phyloP scores from a whole-genome alignment of 345 rosid species.

The Microthlaspi erraticum region DNA sequence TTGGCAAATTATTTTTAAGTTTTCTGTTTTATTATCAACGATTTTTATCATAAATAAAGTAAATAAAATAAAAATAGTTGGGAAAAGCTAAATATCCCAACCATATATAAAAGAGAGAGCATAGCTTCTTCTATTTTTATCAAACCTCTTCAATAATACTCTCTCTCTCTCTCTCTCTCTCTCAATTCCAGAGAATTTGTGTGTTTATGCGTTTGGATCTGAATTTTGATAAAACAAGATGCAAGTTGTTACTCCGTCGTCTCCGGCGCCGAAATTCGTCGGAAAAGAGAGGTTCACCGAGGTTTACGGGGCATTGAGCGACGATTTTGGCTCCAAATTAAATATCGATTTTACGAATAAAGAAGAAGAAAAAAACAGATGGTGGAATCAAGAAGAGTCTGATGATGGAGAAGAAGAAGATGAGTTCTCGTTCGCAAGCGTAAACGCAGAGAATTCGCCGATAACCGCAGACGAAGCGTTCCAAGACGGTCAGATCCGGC shows the following conservation, averaged over 20 bases:
- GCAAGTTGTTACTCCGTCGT: conserved; percentile 40
- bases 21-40: no score
- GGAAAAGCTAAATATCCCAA: conserved; percentile 19
- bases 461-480: conserved; percentile 58
- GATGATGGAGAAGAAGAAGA: conserved; percentile 43
- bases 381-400: conserved; percentile 20
- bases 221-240: conserved; percentile 17
- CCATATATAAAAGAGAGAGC: conserved; percentile 29
- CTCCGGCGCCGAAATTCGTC: conserved; percentile 25
- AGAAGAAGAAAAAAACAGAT: background rate
- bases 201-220: conserved; percentile 8
- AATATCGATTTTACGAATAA: conserved; percentile 1
- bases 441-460: conserved; percentile 47
- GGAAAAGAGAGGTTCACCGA: conserved; percentile 36
- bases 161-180: conserved; percentile 13
- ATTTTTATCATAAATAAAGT: background rate
- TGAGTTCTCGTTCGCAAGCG: conserved; percentile 58
- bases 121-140: conserved; percentile 36
- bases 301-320: conserved; percentile 8
- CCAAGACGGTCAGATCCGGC: conserved; percentile 60
- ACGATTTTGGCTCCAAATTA: conserved; percentile 34
- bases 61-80: background rate
- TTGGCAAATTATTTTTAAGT: conserved; percentile 16
- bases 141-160: conserved; percentile 24
- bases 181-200: conserved; percentile 28